These are phyloP conservation scores for Claviceps sp. DNA, from an alignment of 2,329 filamentous ascomycete species.

Conservation along the genomic window DNA sequence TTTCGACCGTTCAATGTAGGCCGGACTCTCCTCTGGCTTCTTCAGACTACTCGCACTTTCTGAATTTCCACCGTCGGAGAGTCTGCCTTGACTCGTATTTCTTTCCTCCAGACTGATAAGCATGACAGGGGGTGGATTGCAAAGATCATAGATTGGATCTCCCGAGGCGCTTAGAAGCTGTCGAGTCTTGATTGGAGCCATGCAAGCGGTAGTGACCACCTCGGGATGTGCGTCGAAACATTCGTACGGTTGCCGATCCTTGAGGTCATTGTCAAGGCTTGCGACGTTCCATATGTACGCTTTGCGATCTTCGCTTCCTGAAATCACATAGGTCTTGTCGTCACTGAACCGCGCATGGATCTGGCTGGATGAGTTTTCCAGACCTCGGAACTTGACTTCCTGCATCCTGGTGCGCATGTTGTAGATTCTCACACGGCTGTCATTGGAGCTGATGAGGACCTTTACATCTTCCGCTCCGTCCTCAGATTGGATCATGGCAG, in stretches of 20 bases:
- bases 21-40: conserved; percentile 55
- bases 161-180: conserved; percentile 68
- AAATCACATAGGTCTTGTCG: conserved; percentile 74
- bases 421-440: conserved; percentile 83
- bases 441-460: conserved; percentile 84
- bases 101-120: conserved; percentile 61
- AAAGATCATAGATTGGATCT: conserved; percentile 90
- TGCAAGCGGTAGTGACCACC: conserved; percentile 77
- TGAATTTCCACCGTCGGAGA: conserved; percentile 23
- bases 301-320: conserved; percentile 82
- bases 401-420: conserved; percentile 73
- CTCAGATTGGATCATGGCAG: conserved; percentile 41
- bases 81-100: conserved; percentile 26
- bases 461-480: conserved; percentile 54
- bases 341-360: conserved; percentile 84
- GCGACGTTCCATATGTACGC: conserved; percentile 72
- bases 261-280: conserved; percentile 44
- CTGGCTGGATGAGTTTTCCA: conserved; percentile 81
- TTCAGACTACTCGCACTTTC: conserved; percentile 20
- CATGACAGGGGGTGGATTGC: conserved; percentile 84
- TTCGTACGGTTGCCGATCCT: conserved; percentile 73
- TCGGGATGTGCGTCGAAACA: conserved; percentile 82
- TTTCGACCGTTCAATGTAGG: conserved; percentile 61
- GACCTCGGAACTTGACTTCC: conserved; percentile 81
- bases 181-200: conserved; percentile 68